Evolutionary conservation across 192 early-diverging fungal species (phyloP).

Genomic region (Backusella psychrophila): DNA sequence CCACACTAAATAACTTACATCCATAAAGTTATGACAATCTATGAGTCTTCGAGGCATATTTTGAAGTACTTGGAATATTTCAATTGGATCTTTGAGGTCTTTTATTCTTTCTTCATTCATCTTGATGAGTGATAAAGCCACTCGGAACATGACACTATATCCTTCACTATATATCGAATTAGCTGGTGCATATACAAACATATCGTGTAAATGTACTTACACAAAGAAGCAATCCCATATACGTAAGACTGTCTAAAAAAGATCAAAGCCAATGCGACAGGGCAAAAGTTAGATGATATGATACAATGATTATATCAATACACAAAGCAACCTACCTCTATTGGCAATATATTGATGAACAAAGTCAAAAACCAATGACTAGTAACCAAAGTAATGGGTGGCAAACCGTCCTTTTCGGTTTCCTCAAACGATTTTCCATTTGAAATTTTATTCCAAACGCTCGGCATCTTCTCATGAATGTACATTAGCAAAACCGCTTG

Average conservation of each 20-base stretch:
- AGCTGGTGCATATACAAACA: background rate
- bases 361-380: slow-evolving; percentile 80
- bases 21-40: slow-evolving; percentile 58
- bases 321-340: slow-evolving; percentile 22
- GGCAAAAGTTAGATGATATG: background rate
- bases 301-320: background rate
- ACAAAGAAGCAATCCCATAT: slow-evolving; percentile 65
- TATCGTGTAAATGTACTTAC: slow-evolving; percentile 17
- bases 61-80: slow-evolving; percentile 54
- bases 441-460: slow-evolving; percentile 45
- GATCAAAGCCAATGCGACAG: background rate
- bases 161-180: slow-evolving; percentile 34
- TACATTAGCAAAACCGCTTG: slow-evolving; percentile 59
- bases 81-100: slow-evolving; percentile 51
- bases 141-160: slow-evolving; percentile 68
- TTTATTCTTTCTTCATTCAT: slow-evolving; percentile 61
- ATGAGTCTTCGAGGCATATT: slow-evolving; percentile 58
- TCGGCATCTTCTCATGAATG: slow-evolving; percentile 45
- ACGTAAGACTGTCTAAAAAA: slow-evolving; percentile 44
- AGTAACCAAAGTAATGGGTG: slow-evolving; percentile 68
- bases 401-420: slow-evolving; percentile 48
- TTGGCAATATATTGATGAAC: slow-evolving; percentile 72
- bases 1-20: slow-evolving; percentile 22
- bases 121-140: slow-evolving; percentile 67
- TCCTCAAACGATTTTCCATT: slow-evolving; percentile 38